Evolutionary conservation across 139 green algal species (phyloP), one percentile per base, ranked within the genome.

Genomic region (Picochlorum sp.): DNA sequence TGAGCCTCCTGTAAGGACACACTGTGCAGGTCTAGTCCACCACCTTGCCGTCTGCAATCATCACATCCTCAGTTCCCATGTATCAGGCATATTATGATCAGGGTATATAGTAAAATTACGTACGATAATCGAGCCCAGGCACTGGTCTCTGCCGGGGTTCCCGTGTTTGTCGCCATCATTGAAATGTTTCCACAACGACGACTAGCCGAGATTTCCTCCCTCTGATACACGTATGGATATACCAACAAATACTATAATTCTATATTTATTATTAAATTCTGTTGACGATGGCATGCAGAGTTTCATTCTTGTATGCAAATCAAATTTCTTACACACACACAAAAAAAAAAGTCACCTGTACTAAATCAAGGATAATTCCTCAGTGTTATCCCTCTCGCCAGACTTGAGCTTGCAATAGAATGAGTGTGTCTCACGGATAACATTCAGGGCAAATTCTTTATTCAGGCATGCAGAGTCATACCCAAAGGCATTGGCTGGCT

Each of bases 401-500:
- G n/a, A 62, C 45, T 68, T 68, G 31, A 85, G 70, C 5, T 55
- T 61, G 59, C 75, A 68, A 49, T 79, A 85, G 65, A 78, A 80
- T 14, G 21, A 47, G 56, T 81, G 71, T n/a, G 73, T 84, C 76
- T 85, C 79, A 38, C 77, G 56, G 26, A 85, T 79, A 44, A 85
- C 72, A 26, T 55, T 37, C 30, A 38, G 5, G 10, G 72, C 24
- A 41, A 71, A 62, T 79, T 70, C 57, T 34, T 31, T 26, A 28
- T 49, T 49, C 56, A 62, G 57, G 26, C 44, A 57, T 72, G 93
- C 90, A 85, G 90, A 77, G 71, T 96, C 72, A 63, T 87, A 95
- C 65, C 92, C 93, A 76, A 95, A 98, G 62, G 81, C 80, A 80
- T 98, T 98, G 23, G 74, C 72, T 24, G 86, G 85, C 86, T 98